Percentiles rank a stretch among this genome's conserved stretches.
phyloP scores from a whole-genome alignment of 768 basidiomycete species.

The Tylopilus sp. region DNA sequence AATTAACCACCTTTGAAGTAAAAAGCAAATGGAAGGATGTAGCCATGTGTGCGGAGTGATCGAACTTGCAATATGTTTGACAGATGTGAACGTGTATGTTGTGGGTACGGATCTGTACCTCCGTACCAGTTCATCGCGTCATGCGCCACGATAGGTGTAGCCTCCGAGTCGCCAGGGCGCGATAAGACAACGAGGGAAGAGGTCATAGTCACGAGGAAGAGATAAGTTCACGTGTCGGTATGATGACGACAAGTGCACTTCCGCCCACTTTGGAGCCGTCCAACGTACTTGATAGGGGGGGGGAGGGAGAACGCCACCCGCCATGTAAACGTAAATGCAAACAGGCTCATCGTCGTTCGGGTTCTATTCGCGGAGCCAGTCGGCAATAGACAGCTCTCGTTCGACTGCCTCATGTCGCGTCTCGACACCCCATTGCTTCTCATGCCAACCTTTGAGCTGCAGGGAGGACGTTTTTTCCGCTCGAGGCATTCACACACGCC shows the following conservation, averaged over 20 bases:
- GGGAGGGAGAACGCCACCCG: too few species aligned
- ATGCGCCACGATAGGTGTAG: background rate
- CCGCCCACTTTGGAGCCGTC: background rate
- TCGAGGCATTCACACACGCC: background rate
- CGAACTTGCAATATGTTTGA: background rate
- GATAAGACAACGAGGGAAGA: conserved; percentile 2
- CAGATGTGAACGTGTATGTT: background rate
- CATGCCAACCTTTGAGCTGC: too few species aligned
- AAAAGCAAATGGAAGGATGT: background rate
- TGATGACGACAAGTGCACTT: background rate
- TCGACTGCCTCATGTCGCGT: too few species aligned
- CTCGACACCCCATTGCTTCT: too few species aligned
- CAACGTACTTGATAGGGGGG: background rate
- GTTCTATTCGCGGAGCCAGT: too few species aligned
- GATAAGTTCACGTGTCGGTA: background rate
- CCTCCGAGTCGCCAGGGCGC: too few species aligned
- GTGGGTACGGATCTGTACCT: background rate
- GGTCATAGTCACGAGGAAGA: background rate
- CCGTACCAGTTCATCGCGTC: background rate
- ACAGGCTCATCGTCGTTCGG: too few species aligned
- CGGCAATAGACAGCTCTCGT: too few species aligned
- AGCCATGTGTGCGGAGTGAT: conserved; percentile 8
- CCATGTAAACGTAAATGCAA: too few species aligned
- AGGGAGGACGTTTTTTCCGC: too few species aligned
- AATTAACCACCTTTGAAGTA: too few species aligned